Base-by-base conservation (phyloP, 2,329 filamentous ascomycete genomes). In the Fusarium staphyleae region DNA sequence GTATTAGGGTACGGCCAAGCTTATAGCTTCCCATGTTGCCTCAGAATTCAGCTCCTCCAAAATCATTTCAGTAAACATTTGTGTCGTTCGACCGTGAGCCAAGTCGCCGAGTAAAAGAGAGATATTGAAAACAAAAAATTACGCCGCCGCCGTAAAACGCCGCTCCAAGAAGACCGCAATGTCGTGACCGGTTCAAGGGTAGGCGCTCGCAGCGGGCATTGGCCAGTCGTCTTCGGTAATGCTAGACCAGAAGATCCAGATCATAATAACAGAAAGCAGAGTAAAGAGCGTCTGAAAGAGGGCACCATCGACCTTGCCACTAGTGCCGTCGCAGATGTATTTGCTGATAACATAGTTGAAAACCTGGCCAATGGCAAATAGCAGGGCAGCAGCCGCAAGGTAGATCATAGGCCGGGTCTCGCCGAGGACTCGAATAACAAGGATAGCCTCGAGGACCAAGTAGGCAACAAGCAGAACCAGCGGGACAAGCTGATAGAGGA, bases 221-320 rank as follows among this genome's bases (percentile, higher is more conserved):
- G 93, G 91, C 95, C 95, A 99, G 78, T 97, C 93, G 69, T 99
- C 95, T 76, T 99, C 95, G 13, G 95, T 99, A 68, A 99, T 99
- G 77, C 92, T 97, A 39, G 92, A 96, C 95, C 95, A 99, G 80
- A 99, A 99, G 51, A 90, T 75, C 93, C 95, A 99, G 61, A 97
- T 77, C 75, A 86, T 86, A 14, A 91, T 81, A 4, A 99, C 91
- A 0, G 93, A 82, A 11, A 93, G 77, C 1, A 97, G 80, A 0
- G 93, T 98, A 77, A 99, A 98, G 6, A 98, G 78, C 0, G 93
- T 96, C 74, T 97, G 85, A 73, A 99, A 99, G 1, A 99, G 76
- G 5, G 93, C 86, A 42, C 95, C 95, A 70, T 99, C 93, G 69
- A 99, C 96, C 73, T 90, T 92, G 62, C 92, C 91, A 34, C 80